phyloP scores from a whole-genome alignment of 768 basidiomycete species.

The Rhodocollybia butyracea region DNA sequence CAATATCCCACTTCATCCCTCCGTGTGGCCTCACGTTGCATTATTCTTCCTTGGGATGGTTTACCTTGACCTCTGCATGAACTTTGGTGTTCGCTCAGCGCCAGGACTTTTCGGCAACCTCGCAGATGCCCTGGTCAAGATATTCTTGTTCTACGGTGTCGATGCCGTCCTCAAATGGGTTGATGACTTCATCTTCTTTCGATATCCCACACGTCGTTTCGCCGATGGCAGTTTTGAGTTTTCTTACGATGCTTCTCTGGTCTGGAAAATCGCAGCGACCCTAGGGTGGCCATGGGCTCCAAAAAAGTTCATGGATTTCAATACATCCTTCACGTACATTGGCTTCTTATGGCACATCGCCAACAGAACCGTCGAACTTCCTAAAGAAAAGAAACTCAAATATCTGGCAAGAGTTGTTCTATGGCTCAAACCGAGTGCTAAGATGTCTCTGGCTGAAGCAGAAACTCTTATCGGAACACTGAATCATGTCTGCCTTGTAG shows the following conservation, averaged over 20 bases:
- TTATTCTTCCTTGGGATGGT: slow-evolving; percentile 18
- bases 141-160: slow-evolving; percentile 15
- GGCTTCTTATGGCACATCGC: slow-evolving; percentile 34
- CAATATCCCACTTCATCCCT: slow-evolving; percentile 27
- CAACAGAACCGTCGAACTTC: slow-evolving; percentile 26
- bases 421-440: slow-evolving; percentile 11
- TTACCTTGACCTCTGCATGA: slow-evolving; percentile 25
- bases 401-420: slow-evolving; percentile 21
- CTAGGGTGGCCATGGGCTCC: slow-evolving; percentile 23
- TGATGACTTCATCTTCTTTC: slow-evolving; percentile 25
- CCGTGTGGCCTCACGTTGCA: slow-evolving; percentile 19
- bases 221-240: not conserved
- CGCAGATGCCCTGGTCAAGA: slow-evolving; percentile 26
- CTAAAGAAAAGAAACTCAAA: slow-evolving; percentile 23
- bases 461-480: slow-evolving; percentile 31
- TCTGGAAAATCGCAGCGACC: slow-evolving; percentile 11
- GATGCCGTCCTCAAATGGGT: slow-evolving; percentile 23
- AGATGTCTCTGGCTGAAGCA: slow-evolving; percentile 9
- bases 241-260: slow-evolving; percentile 12
- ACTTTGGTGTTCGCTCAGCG: slow-evolving; percentile 26
- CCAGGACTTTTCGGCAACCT: slow-evolving; percentile 28
- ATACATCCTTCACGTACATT: slow-evolving; percentile 26
- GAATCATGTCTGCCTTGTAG: slow-evolving; percentile 30
- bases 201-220: slow-evolving; percentile 8
- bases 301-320: slow-evolving; percentile 14